phyloP scores from a whole-genome alignment of 2,329 filamentous ascomycete species.

The Knufia fluminis region DNA sequence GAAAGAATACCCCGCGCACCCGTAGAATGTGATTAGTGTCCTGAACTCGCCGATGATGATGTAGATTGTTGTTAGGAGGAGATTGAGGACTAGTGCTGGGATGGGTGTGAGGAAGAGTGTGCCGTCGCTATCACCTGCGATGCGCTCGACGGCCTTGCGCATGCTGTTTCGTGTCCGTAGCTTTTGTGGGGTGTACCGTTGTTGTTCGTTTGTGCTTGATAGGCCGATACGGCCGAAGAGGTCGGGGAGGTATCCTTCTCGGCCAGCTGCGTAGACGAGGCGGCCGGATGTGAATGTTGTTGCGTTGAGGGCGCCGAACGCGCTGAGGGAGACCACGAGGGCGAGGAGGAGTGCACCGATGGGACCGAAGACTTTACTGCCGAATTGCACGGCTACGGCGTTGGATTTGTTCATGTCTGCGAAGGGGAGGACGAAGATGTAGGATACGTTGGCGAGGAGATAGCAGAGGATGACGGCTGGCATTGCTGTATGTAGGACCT shows the following conservation, averaged over 20 bases:
- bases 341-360: slow-evolving; percentile 75
- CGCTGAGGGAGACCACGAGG: slow-evolving; percentile 79
- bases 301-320: slow-evolving; percentile 89
- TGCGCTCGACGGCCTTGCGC: slow-evolving; percentile 48
- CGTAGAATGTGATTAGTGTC: slow-evolving; percentile 92
- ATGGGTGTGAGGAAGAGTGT: slow-evolving; percentile 91
- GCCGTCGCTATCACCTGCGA: slow-evolving; percentile 66
- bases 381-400: slow-evolving; percentile 93
- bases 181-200: slow-evolving; percentile 27
- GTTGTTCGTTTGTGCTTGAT: slow-evolving; percentile 28
- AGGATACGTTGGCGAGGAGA: slow-evolving; percentile 81
- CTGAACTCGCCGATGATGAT: slow-evolving; percentile 80
- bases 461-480: slow-evolving; percentile 87
- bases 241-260: slow-evolving; percentile 83
- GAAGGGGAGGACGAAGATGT: slow-evolving; percentile 85
- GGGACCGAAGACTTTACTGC: slow-evolving; percentile 77
- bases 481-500: slow-evolving; percentile 94
- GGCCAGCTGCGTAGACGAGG: slow-evolving; percentile 85
- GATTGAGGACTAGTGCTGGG: slow-evolving; percentile 78
- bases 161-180: slow-evolving; percentile 45
- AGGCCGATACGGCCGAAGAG: slow-evolving; percentile 78
- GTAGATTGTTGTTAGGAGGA: slow-evolving; percentile 62
- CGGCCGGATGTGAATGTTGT: slow-evolving; percentile 88
- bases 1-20: slow-evolving; percentile 92
- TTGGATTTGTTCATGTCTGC: slow-evolving; percentile 75